Conservation (phyloP, 2,329 filamentous ascomycete genomes). For the Whalleya microplaca region DNA sequence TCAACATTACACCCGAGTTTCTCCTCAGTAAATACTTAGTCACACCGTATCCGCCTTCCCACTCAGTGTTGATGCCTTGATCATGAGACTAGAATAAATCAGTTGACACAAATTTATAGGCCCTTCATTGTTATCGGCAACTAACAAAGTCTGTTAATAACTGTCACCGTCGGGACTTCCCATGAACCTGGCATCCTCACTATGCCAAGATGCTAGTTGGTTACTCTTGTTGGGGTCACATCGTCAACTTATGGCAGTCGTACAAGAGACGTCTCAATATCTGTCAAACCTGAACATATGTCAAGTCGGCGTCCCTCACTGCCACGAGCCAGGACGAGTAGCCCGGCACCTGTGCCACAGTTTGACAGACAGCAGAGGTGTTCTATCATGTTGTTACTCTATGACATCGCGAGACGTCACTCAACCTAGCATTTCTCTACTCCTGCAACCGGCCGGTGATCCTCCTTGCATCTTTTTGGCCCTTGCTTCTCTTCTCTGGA, state of each 20-base stretch:
- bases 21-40: neutral
- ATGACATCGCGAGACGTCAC: constrained; percentile 6
- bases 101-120: constrained; percentile 7
- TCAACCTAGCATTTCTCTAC: neutral
- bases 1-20: neutral
- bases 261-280: neutral
- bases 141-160: neutral
- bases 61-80: constrained; percentile 1
- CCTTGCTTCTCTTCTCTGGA: constrained; percentile 17
- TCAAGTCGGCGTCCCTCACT: neutral
- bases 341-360: neutral
- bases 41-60: neutral
- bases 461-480: constrained; percentile 21
- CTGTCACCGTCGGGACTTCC: neutral
- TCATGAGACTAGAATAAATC: constrained; percentile 13
- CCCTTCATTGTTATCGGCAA: constrained; percentile 4
- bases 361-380: neutral
- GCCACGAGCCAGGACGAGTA: neutral
- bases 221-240: neutral
- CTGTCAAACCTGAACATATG: neutral
- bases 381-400: neutral
- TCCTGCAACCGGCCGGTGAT: constrained; percentile 22
- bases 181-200: neutral
- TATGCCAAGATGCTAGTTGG: neutral
- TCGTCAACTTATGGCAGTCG: neutral